Evolutionary conservation across 208 protist genomes (phyloP).

Genomic region (Plasmodiophora brassicae): DNA sequence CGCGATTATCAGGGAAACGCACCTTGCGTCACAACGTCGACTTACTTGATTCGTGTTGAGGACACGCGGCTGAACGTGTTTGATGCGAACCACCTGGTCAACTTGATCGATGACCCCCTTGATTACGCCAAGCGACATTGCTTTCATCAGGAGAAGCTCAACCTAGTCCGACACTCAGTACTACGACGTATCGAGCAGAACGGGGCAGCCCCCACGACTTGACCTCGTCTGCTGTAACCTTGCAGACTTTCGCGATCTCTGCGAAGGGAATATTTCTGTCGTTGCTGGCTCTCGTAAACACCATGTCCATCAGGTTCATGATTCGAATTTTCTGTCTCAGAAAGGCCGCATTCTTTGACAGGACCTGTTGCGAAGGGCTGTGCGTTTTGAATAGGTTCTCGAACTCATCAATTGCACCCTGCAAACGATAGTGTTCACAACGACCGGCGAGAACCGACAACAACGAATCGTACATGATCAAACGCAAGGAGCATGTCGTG

Average conservation of each 20-base stretch:
- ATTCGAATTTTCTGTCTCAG: constrained; percentile 27
- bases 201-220: neutral
- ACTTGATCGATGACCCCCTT: constrained; percentile 17
- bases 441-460: neutral
- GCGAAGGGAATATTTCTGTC: neutral
- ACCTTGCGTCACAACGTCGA: neutral
- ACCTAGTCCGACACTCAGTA: neutral
- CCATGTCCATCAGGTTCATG: constrained; percentile 31
- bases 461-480: neutral
- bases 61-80: constrained; percentile 9
- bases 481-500: neutral
- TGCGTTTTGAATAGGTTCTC: neutral
- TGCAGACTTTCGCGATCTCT: neutral
- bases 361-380: neutral
- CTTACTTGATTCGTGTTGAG: constrained; percentile 3
- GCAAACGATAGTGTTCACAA: neutral
- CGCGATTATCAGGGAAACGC: neutral
- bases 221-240: neutral
- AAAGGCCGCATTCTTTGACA: neutral
- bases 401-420: neutral
- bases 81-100: neutral
- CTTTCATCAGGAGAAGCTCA: constrained; percentile 28
- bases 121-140: constrained; percentile 3
- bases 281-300: constrained; percentile 4
- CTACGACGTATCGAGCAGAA: neutral